Percentiles rank a stretch among this genome's conserved stretches.
Conservation (phyloP, 225 moss, liverwort and hornwort genomes). For the Marchantia polymorpha region DNA sequence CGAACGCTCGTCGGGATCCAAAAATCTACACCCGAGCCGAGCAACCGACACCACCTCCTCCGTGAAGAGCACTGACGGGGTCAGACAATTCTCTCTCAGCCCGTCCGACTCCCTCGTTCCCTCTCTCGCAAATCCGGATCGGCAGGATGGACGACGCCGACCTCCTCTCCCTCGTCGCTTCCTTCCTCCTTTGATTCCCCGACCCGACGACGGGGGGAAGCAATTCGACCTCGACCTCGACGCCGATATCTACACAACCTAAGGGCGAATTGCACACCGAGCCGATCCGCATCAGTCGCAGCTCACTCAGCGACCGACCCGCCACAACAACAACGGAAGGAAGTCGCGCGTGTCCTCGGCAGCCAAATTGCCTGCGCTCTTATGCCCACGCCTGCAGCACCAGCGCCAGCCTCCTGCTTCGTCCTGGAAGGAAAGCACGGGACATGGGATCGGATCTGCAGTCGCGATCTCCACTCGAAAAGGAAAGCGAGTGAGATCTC, state of each 20-base stretch:
- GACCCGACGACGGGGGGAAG: not conserved
- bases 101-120: not conserved
- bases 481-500: not conserved
- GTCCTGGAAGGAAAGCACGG: constrained; percentile 1
- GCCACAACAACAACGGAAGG: not conserved
- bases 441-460: not conserved
- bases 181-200: not conserved
- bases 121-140: not conserved
- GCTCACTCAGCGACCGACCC: not conserved
- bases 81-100: too few relatives aligned
- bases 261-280: not conserved
- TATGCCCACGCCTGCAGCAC: not conserved
- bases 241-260: not conserved
- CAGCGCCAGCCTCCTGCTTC: not conserved
- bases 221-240: too few relatives aligned
- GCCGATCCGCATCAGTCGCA: not conserved
- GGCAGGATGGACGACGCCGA: not conserved
- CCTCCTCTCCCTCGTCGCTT: too few relatives aligned
- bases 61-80: not conserved
- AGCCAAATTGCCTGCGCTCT: not conserved
- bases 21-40: not conserved
- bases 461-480: not conserved
- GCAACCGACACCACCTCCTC: not conserved
- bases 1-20: not conserved
- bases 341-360: not conserved